A percentile compares a stretch with the other conserved stretches of the same genome.
Evolutionary conservation across 169 alveolate species (phyloP).

Genomic region (Eimeria mitis): DNA sequence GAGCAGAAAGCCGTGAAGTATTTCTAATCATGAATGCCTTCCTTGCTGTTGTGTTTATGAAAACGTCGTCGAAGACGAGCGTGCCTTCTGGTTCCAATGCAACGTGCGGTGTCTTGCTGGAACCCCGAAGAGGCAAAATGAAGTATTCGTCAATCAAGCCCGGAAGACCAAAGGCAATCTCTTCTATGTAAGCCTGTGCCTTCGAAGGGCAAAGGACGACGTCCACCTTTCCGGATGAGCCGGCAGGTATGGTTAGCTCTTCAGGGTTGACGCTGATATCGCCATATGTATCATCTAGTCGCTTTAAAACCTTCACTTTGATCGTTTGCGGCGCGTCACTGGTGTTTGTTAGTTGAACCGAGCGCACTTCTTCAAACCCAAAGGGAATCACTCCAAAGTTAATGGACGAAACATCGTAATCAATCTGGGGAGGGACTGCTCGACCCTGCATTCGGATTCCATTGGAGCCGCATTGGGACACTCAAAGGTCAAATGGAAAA

Average conservation of each 20-base stretch:
- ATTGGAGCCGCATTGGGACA: neutral
- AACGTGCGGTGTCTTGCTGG: slow-evolving; percentile 85
- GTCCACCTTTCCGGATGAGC: neutral
- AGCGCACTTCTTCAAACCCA: slow-evolving; percentile 93
- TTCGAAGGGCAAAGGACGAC: slow-evolving; percentile 57
- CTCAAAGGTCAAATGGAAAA: neutral
- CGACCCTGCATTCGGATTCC: slow-evolving; percentile 89
- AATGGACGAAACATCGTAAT: slow-evolving; percentile 93
- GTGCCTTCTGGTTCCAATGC: slow-evolving; percentile 93
- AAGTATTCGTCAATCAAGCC: slow-evolving; percentile 19
- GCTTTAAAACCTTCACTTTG: slow-evolving; percentile 27
- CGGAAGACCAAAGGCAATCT: slow-evolving; percentile 50
- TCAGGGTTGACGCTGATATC: slow-evolving; percentile 51
- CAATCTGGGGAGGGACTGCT: slow-evolving; percentile 96
- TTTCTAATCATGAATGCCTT: slow-evolving; percentile 87
- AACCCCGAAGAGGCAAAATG: slow-evolving; percentile 68
- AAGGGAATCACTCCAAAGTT: slow-evolving; percentile 95
- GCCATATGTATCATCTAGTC: slow-evolving; percentile 38
- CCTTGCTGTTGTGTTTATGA: slow-evolving; percentile 91
- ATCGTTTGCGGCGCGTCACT: slow-evolving; percentile 88
- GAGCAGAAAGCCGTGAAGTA: slow-evolving; percentile 50
- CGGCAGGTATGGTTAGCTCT: slow-evolving; percentile 27
- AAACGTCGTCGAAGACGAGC: slow-evolving; percentile 93
- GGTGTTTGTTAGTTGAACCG: slow-evolving; percentile 92
- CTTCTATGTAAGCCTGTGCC: slow-evolving; percentile 69